Conservation (phyloP, 108 stramenopile species). For the Nitzschia palea region DNA sequence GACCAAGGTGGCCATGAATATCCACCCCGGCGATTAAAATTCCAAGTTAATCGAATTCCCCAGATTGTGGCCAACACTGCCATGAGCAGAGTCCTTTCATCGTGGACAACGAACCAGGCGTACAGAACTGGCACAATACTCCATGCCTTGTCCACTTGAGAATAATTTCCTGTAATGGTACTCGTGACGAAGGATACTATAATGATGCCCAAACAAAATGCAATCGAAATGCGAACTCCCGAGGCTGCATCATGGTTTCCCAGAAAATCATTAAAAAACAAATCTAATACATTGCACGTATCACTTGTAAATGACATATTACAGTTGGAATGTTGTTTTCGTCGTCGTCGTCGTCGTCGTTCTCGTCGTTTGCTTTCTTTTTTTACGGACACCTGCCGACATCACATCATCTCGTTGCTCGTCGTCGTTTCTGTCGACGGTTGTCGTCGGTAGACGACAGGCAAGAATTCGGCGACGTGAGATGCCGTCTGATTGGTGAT, state of each 20-base stretch:
- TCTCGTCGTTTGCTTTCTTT: too few species aligned
- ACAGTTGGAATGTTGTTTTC: too few species aligned
- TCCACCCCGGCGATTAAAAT: conserved; percentile 77
- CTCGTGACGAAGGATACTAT: conserved; percentile 38
- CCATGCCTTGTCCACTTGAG: conserved; percentile 80
- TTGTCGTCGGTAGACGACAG: too few species aligned
- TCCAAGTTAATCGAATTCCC: conserved; percentile 71
- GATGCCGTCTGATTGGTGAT: neutral
- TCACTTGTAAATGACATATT: too few species aligned
- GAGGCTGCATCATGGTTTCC: too few species aligned
- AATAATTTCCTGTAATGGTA: conserved; percentile 49
- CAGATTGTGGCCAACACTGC: conserved; percentile 63
- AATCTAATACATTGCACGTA: too few species aligned
- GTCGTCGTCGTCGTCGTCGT: neutral
- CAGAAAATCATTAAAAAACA: too few species aligned
- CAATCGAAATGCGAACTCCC: too few species aligned
- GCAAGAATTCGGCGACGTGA: neutral
- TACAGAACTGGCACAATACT: conserved; percentile 66
- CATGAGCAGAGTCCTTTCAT: conserved; percentile 58
- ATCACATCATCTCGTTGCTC: too few species aligned
- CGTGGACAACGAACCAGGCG: conserved; percentile 59
- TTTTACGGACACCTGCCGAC: too few species aligned
- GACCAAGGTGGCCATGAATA: conserved; percentile 61
- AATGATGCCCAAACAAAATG: neutral
- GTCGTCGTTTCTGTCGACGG: too few species aligned